Evolutionary conservation across 306 rosid genomes (phyloP), one percentile per base, ranked within the genome.

Genomic region (Mimosa pudica): DNA sequence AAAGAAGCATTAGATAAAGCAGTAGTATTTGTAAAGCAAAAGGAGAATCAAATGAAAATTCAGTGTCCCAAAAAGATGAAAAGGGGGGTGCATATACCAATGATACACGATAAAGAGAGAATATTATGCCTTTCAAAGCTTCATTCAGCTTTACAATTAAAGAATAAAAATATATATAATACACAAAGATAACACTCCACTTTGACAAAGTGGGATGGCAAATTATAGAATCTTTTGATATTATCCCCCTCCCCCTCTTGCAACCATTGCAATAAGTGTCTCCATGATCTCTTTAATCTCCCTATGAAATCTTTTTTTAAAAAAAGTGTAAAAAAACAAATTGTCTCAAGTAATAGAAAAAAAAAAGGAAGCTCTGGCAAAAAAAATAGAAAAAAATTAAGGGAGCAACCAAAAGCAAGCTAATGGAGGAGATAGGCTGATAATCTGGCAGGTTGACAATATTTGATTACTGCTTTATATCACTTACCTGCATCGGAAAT

Each of bases 401-500:
- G 71, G 74, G 81, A 75, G 85, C 48, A 58, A 46, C 77, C 80
- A 84, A 86, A 87, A 80, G 85, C 81, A 89, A 77, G 57, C 70
- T 79, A 71, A 57, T 33, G 62, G 57, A 65, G 82, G n/a, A 79
- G 12, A 79, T 11, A 77, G 71, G 18, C 73, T 72, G 64, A 82
- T 82, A 66, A 72, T 38, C 52, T 79, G 60, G 70, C 35, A 66
- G 84, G 77, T 82, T 71, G 58, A 74, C 55, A 76, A 60, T 18
- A 51, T 48, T 49, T 8, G 42, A 35, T 65, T 36, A 32, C 42
- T 67, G n/a, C 54, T 66, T n/a, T 14, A 7, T 51, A 71, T 87
- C 82, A 93, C 89, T 93, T 93, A 88, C 97, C 98, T 93, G 93
- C 92, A 86, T 4, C 4, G 55, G 52, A 69, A 78, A 83, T 48